These are phyloP conservation scores for Jackrogersella minutella DNA, from an alignment of 495 filamentous ascomycete species.

Conservation along the genomic window DNA sequence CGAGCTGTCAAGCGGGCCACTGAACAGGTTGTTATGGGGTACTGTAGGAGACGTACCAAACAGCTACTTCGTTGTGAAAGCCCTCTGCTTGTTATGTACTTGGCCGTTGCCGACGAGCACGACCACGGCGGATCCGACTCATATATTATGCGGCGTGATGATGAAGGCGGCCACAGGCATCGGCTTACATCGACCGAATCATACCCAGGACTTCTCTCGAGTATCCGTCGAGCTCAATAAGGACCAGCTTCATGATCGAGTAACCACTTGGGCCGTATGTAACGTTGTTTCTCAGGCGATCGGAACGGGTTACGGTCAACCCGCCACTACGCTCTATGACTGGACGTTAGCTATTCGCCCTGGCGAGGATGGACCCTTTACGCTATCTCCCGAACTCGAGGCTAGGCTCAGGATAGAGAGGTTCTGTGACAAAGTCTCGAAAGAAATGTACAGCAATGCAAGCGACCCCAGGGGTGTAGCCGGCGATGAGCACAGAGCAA, in stretches of 20 bases:
- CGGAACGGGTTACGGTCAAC: constrained; percentile 90
- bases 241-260: constrained; percentile 83
- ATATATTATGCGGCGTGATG: constrained; percentile 90
- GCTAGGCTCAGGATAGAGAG: constrained; percentile 78
- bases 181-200: constrained; percentile 86
- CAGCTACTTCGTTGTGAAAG: constrained; percentile 90
- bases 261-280: constrained; percentile 89
- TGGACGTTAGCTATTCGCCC: constrained; percentile 77
- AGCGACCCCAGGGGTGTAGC: constrained; percentile 77
- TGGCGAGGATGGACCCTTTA: constrained; percentile 69
- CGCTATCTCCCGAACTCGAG: constrained; percentile 70
- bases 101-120: constrained; percentile 92
- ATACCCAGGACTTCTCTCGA: constrained; percentile 89
- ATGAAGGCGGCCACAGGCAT: constrained; percentile 92
- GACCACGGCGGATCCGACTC: constrained; percentile 86
- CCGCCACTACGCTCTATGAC: constrained; percentile 86
- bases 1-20: constrained; percentile 69
- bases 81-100: constrained; percentile 84
- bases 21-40: constrained; percentile 80
- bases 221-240: constrained; percentile 83
- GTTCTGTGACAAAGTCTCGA: constrained; percentile 86
- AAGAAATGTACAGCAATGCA: constrained; percentile 81
- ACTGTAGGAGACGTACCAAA: constrained; percentile 84
- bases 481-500: constrained; percentile 72
- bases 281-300: constrained; percentile 94